Evolutionary conservation across 2,329 filamentous ascomycete genomes (phyloP), one percentile per base, ranked within the genome.

Genomic region (Gnomoniopsis smithogilvyi): DNA sequence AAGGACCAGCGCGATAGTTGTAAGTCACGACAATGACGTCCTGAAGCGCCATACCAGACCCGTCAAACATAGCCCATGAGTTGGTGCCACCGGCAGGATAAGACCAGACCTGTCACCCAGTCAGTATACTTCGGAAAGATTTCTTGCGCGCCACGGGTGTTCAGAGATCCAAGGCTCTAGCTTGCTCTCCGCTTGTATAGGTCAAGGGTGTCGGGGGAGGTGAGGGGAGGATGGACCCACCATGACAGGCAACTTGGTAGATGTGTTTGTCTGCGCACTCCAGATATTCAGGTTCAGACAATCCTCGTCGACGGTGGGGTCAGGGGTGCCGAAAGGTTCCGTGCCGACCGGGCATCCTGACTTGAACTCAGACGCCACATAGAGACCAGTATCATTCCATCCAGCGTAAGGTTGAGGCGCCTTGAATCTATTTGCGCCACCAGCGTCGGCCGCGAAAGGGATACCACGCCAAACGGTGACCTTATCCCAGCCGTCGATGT

Each of bases 1-100:
- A 76, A 3, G 83, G 81, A 2, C 85, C 85, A 49, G 90, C 78
- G 10, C 88, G 80, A 69, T 90, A 85, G 70, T 82, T 83, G 68
- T 87, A 81, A 68, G 77, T 82, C 51, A 88, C 78, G 41, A 76
- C 82, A 45, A 89, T 75, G 61, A 88, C 82, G 66, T 89, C 80
- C 59, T 87, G 78, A 72, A 80, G 79, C 33, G 74, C 67, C 52
- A 81, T 78, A 64, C 71, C 65, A 46, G 82, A 77, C 66, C 78
- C 77, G 73, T 87, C 80, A 73, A 87, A 89, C 3, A 63, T 54
- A 33, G 65, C 55, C 43, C 66, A 56, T 3, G 61, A 62, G 51
- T 63, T 51, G 14, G 76, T 80, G 3, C 86, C 86, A 46, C 85
- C 85, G 66, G 88, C 85, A 36, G 88, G 71, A 67, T 85, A 87